Evolutionary conservation across 129 eudicot genomes (phyloP).

Genomic region (Tagetes erecta): DNA sequence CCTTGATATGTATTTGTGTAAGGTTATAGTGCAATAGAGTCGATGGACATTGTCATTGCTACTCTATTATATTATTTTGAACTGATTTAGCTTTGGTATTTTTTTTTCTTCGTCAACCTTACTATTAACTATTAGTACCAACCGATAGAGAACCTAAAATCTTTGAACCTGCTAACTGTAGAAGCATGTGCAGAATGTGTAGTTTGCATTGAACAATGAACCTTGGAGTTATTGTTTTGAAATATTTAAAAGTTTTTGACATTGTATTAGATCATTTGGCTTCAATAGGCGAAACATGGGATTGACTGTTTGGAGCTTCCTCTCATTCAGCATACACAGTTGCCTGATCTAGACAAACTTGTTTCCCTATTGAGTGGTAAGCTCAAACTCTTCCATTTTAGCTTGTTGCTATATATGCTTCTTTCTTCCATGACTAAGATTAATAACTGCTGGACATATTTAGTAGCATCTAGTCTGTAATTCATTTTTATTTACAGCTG

Average conservation of each 20-base stretch:
- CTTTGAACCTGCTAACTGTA: conserved; percentile 5
- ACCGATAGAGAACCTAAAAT: background rate
- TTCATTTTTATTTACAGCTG: background rate
- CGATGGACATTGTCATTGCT: conserved; percentile 8
- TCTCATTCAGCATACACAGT: conserved; percentile 67
- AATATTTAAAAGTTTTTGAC: conserved; percentile 1
- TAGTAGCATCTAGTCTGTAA: background rate
- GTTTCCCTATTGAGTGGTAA: conserved; percentile 58
- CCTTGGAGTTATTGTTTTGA: background rate
- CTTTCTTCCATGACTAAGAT: background rate
- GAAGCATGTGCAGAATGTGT: conserved; percentile 6
- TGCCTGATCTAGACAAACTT: conserved; percentile 68
- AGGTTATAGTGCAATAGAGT: background rate
- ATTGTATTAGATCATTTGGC: conserved; percentile 18
- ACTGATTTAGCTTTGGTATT: background rate
- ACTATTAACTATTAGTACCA: background rate
- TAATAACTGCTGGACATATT: conserved; percentile 3
- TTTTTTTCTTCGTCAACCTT: background rate
- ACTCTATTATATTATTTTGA: background rate
- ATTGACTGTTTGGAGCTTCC: conserved; percentile 85
- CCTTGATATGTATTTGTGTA: background rate
- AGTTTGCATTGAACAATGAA: conserved; percentile 20
- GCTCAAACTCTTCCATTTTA: conserved; percentile 22
- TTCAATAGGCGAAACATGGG: conserved; percentile 67
- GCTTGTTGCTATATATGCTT: conserved; percentile 5